These are phyloP conservation scores for Fusarium napiforme DNA, from an alignment of 2,329 filamentous ascomycete species.

Conservation along the genomic window DNA sequence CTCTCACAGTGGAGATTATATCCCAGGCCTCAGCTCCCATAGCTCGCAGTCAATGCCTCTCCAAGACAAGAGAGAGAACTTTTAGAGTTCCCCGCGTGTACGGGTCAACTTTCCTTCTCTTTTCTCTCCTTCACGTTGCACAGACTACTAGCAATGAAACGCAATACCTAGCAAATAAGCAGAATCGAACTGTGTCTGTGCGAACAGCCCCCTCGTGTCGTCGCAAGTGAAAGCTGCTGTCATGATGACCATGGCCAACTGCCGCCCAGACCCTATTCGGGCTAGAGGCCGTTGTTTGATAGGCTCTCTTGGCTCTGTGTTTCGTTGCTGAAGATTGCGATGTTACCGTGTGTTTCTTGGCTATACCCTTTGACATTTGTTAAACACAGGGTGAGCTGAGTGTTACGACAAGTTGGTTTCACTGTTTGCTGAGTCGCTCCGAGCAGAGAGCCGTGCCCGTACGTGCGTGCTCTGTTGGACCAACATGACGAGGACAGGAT, in stretches of 20 bases:
- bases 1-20: slow-evolving; percentile 13
- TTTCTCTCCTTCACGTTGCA: neutral
- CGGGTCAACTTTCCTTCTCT: neutral
- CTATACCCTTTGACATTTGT: neutral
- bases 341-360: slow-evolving; percentile 18
- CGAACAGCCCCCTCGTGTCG: slow-evolving; percentile 15
- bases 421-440: slow-evolving; percentile 5
- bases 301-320: slow-evolving; percentile 15
- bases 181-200: slow-evolving; percentile 22
- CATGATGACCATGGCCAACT: slow-evolving; percentile 31
- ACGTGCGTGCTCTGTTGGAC: neutral
- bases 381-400: slow-evolving; percentile 3
- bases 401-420: neutral
- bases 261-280: slow-evolving; percentile 22
- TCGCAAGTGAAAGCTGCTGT: slow-evolving; percentile 9
- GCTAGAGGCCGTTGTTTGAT: slow-evolving; percentile 35
- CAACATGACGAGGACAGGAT: neutral
- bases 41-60: slow-evolving; percentile 6
- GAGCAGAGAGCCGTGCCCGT: neutral
- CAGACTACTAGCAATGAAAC: slow-evolving; percentile 10
- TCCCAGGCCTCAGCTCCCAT: neutral
- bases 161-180: neutral
- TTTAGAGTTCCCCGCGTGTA: slow-evolving; percentile 19
- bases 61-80: neutral
- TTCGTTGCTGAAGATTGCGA: slow-evolving; percentile 27